Conservation (phyloP, 2,329 filamentous ascomycete species). For the Grosmannia serpens region DNA sequence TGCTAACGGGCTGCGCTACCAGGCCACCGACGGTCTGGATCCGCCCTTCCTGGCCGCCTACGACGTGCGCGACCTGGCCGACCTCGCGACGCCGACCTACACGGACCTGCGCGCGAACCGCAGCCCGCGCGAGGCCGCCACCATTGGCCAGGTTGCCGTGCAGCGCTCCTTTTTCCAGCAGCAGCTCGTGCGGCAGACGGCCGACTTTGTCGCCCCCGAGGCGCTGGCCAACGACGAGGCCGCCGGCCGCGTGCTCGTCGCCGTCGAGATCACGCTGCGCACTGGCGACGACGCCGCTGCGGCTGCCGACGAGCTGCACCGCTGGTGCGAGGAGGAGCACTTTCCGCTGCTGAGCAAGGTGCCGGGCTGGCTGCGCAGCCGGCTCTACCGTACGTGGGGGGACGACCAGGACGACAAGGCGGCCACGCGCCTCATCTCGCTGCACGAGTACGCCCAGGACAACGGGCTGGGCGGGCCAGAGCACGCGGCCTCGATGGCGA, state of each 20-base stretch:
- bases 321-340: slow-evolving; percentile 70
- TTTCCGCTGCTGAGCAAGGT: slow-evolving; percentile 59
- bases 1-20: slow-evolving; percentile 68
- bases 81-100: slow-evolving; percentile 61
- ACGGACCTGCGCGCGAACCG: slow-evolving; percentile 48
- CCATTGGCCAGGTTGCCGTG: slow-evolving; percentile 49
- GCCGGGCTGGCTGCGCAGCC: slow-evolving; percentile 66
- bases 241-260: slow-evolving; percentile 48
- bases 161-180: slow-evolving; percentile 61
- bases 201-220: slow-evolving; percentile 49
- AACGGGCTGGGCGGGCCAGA: slow-evolving; percentile 58
- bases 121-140: slow-evolving; percentile 40
- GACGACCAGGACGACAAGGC: slow-evolving; percentile 33
- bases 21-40: slow-evolving; percentile 47
- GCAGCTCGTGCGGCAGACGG: slow-evolving; percentile 41
- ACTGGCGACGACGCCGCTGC: slow-evolving; percentile 35
- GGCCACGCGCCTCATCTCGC: slow-evolving; percentile 46
- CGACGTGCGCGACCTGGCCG: slow-evolving; percentile 65
- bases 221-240: slow-evolving; percentile 45
- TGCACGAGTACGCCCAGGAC: slow-evolving; percentile 60
- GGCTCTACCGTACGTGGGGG: slow-evolving; percentile 56
- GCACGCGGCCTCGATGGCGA: slow-evolving; percentile 50
- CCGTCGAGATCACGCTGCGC: slow-evolving; percentile 44
- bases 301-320: slow-evolving; percentile 30
- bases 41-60: slow-evolving; percentile 72